Percentiles rank a stretch among this genome's conserved stretches.
phyloP scores from a whole-genome alignment of 441 rosid species.

The Gossypium davidsonii region DNA sequence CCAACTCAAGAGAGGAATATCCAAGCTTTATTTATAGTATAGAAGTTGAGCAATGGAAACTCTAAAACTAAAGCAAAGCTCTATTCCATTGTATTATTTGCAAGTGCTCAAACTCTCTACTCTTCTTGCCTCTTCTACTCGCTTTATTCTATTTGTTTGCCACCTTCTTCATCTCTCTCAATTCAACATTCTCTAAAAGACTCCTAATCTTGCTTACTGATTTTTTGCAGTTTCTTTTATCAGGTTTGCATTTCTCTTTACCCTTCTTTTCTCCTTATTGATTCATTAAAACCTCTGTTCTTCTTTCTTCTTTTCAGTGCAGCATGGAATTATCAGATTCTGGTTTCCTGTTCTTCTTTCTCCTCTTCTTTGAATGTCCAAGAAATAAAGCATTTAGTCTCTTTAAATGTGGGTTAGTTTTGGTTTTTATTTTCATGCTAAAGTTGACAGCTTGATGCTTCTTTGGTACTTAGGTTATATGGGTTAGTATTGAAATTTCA shows the following conservation, averaged over 20 bases:
- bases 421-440: not conserved
- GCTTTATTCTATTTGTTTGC: not conserved
- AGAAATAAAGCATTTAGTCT: not conserved
- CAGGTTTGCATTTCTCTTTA: conserved; percentile 2
- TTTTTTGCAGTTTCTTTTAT: not conserved
- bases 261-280: not conserved
- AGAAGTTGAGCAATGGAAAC: conserved; percentile 12
- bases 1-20: no score
- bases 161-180: not conserved
- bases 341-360: not conserved
- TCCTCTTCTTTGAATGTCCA: not conserved
- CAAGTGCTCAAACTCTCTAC: not conserved
- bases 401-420: not conserved
- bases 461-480: no score
- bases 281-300: not conserved
- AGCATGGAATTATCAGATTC: not conserved
- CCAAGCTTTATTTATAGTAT: no score
- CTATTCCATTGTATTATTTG: not conserved
- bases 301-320: not conserved
- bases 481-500: not conserved
- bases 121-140: not conserved
- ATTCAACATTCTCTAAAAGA: not conserved
- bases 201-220: no score
- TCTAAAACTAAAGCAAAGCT: conserved; percentile 24
- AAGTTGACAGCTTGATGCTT: not conserved